These are phyloP conservation scores for Coemansia pectinata DNA, from an alignment of 192 early-diverging fungal species.

Conservation along the genomic window DNA sequence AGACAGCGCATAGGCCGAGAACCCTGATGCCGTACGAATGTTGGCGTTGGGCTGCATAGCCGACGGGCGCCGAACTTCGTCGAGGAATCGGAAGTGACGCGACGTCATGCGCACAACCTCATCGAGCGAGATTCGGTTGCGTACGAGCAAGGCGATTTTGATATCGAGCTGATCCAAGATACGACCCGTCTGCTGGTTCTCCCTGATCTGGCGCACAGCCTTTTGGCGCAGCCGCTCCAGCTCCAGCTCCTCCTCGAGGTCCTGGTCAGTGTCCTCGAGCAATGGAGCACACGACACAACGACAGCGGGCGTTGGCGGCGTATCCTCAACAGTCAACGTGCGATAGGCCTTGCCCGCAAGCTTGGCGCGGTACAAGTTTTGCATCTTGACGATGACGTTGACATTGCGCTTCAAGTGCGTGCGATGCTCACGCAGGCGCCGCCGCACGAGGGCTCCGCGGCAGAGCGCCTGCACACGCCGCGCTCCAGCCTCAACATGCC, in stretches of 20 bases:
- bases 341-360: constrained; percentile 67
- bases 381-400: constrained; percentile 75
- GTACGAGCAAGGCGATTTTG: constrained; percentile 94
- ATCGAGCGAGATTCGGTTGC: constrained; percentile 93
- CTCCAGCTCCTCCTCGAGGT: constrained; percentile 92
- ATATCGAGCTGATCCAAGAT: constrained; percentile 89
- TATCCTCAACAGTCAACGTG: constrained; percentile 70
- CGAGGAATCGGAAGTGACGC: constrained; percentile 54
- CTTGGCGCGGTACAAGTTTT: constrained; percentile 66
- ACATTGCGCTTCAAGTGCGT: constrained; percentile 65
- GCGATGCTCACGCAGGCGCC: constrained; percentile 59
- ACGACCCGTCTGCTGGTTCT: constrained; percentile 77
- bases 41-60: constrained; percentile 14
- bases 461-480: constrained; percentile 64
- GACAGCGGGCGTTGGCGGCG: constrained; percentile 77
- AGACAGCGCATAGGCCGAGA: constrained; percentile 60
- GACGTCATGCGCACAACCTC: constrained; percentile 75
- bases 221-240: constrained; percentile 82
- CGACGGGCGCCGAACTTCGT: constrained; percentile 54
- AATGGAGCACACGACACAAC: constrained; percentile 83
- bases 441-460: constrained; percentile 65
- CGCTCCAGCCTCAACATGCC: constrained; percentile 35
- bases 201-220: constrained; percentile 86
- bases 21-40: constrained; percentile 12
- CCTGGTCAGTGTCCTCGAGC: constrained; percentile 86